Evolutionary conservation across 352 stramenopile species (phyloP).

Genomic region (Pythium angustatum): DNA sequence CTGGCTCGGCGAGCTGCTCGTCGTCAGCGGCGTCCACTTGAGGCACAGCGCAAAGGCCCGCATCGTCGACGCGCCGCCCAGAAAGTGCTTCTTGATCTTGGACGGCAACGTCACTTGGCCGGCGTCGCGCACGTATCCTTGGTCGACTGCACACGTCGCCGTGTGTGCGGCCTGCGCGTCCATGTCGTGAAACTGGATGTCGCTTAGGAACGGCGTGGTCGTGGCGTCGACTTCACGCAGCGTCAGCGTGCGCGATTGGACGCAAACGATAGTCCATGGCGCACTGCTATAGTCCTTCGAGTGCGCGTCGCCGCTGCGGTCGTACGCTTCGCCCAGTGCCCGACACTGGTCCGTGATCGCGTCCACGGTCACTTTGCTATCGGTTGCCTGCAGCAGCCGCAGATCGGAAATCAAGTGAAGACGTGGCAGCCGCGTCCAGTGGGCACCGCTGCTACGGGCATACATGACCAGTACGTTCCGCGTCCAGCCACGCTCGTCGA

Average conservation of each 20-base stretch:
- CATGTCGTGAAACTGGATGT: constrained; percentile 43
- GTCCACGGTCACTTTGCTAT: constrained; percentile 31
- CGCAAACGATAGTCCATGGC: constrained; percentile 50
- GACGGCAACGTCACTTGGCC: constrained; percentile 36
- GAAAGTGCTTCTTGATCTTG: constrained; percentile 38
- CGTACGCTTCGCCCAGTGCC: constrained; percentile 29
- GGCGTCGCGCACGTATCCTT: constrained; percentile 37
- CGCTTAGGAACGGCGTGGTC: constrained; percentile 27
- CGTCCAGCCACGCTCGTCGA: constrained; percentile 36
- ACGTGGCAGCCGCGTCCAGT: constrained; percentile 34
- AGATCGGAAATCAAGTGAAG: constrained; percentile 42
- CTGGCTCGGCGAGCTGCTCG: constrained; percentile 17
- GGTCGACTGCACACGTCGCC: constrained; percentile 18
- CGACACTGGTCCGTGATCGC: constrained; percentile 35
- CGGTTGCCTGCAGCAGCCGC: constrained; percentile 34
- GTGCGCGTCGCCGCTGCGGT: constrained; percentile 45
- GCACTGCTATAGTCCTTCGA: constrained; percentile 47
- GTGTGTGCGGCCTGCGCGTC: constrained; percentile 30
- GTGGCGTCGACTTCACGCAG: constrained; percentile 34
- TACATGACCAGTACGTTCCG: constrained; percentile 29
- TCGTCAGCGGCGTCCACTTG: constrained; percentile 32
- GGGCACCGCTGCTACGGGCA: not conserved
- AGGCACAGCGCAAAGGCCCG: constrained; percentile 40
- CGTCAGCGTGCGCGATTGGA: constrained; percentile 32
- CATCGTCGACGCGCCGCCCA: constrained; percentile 32